phyloP scores from a whole-genome alignment of 2,329 filamentous ascomycete genomes.

The Dactylonectria macrodidyma region DNA sequence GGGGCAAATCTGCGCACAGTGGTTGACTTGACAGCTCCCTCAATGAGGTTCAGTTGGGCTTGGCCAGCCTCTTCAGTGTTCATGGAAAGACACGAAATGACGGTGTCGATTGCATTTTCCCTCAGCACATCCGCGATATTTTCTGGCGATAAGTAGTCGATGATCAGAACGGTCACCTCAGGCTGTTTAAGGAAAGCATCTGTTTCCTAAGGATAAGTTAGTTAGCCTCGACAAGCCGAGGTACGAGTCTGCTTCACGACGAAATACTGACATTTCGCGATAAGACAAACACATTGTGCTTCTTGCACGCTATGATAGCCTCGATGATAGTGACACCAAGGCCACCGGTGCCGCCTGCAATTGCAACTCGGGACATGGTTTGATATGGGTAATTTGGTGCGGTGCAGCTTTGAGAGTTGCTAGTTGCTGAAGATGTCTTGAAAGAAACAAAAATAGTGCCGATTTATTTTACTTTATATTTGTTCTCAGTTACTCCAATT shows the following conservation, averaged over 20 bases:
- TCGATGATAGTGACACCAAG: not conserved
- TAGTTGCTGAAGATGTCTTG: too few species aligned
- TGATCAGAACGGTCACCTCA: not conserved
- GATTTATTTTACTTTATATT: too few species aligned
- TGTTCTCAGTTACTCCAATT: too few species aligned
- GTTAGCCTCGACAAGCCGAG: too few species aligned
- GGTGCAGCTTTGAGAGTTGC: too few species aligned
- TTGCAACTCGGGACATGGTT: not conserved
- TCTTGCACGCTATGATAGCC: not conserved
- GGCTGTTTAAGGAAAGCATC: not conserved
- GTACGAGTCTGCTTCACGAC: not conserved
- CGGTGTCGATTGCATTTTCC: not conserved
- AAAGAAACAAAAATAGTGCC: too few species aligned
- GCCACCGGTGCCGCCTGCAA: not conserved
- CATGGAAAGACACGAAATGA: not conserved
- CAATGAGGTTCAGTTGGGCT: conserved; percentile 5
- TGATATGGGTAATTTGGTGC: too few species aligned
- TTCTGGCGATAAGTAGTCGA: not conserved
- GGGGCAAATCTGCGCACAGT: conserved; percentile 3
- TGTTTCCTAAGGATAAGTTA: not conserved
- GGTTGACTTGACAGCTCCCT: not conserved
- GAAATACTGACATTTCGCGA: not conserved
- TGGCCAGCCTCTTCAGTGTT: not conserved
- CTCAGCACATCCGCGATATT: not conserved
- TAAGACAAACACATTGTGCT: not conserved